These are phyloP conservation scores for Geranium incanum DNA, from an alignment of 441 rosid genomes.

Conservation along the genomic window DNA sequence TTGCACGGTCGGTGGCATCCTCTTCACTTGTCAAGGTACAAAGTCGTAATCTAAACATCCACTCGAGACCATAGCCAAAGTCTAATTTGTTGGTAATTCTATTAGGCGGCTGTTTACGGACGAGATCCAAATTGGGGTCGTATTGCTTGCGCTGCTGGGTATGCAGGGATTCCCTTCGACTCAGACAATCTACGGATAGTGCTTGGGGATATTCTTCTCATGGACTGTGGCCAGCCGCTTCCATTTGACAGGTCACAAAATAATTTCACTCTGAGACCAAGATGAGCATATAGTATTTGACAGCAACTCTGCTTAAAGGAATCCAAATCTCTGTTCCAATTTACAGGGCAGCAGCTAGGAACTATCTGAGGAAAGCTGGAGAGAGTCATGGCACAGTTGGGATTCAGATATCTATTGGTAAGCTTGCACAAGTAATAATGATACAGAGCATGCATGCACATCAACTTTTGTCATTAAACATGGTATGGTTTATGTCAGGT, in stretches of 20 bases:
- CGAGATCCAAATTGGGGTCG: constrained; percentile 99
- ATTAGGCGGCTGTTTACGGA: constrained; percentile 83
- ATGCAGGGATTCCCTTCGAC: constrained; percentile 62
- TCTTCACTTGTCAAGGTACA: constrained; percentile 88
- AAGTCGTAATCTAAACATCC: constrained; percentile 13
- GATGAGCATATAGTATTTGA: too few relatives aligned
- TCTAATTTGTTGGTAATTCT: constrained; percentile 24
- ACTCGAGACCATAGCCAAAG: constrained; percentile 16
- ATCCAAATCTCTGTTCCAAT: background rate
- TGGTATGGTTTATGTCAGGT: constrained; percentile 30
- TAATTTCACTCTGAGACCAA: background rate
- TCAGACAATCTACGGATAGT: constrained; percentile 51
- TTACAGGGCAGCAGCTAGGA: constrained; percentile 62
- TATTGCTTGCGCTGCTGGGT: constrained; percentile 92
- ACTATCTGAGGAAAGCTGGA: constrained; percentile 65
- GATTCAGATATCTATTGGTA: constrained; percentile 61
- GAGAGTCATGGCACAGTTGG: constrained; percentile 68
- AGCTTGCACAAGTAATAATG: constrained; percentile 16
- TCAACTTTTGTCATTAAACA: background rate
- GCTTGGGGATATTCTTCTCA: constrained; percentile 78
- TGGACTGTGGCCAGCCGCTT: constrained; percentile 90
- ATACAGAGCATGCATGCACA: background rate
- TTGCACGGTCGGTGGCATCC: constrained; percentile 88
- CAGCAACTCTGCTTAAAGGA: too few relatives aligned
- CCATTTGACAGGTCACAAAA: constrained; percentile 61